phyloP scores from a whole-genome alignment of 305 asterid genomes.

The Striga hermonthica region DNA sequence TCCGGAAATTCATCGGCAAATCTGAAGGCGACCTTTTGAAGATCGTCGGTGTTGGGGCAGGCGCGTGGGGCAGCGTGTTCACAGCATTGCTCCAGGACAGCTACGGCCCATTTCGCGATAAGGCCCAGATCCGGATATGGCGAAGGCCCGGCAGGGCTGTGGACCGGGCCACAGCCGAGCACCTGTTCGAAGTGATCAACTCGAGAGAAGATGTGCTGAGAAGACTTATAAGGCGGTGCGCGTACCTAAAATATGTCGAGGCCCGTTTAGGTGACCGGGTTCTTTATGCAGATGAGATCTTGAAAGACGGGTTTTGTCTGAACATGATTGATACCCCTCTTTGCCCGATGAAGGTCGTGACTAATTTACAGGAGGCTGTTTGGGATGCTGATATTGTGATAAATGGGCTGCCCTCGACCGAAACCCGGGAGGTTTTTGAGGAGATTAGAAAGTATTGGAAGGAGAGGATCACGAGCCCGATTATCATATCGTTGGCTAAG shows the following conservation, averaged over 20 bases:
- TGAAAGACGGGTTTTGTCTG: conserved; percentile 82
- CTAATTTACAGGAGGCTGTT: conserved; percentile 91
- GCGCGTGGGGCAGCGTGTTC: conserved; percentile 80
- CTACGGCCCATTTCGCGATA: conserved; percentile 64
- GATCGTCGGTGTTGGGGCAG: conserved; percentile 72
- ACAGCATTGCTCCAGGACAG: conserved; percentile 65
- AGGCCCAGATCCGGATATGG: conserved; percentile 72
- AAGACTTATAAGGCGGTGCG: conserved; percentile 83
- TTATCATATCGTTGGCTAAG: conserved; percentile 76
- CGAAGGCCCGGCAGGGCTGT: conserved; percentile 65
- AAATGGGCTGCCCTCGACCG: conserved; percentile 88
- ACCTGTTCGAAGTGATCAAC: conserved; percentile 77
- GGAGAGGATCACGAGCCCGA: conserved; percentile 61
- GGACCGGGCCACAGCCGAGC: conserved; percentile 68
- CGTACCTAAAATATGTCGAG: conserved; percentile 77
- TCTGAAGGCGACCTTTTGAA: conserved; percentile 51
- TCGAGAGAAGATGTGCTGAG: conserved; percentile 80
- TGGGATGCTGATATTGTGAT: conserved; percentile 92
- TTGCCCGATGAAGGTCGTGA: conserved; percentile 85
- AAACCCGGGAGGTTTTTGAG: conserved; percentile 66
- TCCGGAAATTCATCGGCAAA: conserved; percentile 51
- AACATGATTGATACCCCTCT: conserved; percentile 90
- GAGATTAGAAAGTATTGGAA: conserved; percentile 86
- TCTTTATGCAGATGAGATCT: conserved; percentile 78
- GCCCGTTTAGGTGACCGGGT: conserved; percentile 83